Evolutionary conservation across 2,329 filamentous ascomycete genomes (phyloP), one percentile per base, ranked within the genome.

Genomic region (Aspergillus eucalypticola): DNA sequence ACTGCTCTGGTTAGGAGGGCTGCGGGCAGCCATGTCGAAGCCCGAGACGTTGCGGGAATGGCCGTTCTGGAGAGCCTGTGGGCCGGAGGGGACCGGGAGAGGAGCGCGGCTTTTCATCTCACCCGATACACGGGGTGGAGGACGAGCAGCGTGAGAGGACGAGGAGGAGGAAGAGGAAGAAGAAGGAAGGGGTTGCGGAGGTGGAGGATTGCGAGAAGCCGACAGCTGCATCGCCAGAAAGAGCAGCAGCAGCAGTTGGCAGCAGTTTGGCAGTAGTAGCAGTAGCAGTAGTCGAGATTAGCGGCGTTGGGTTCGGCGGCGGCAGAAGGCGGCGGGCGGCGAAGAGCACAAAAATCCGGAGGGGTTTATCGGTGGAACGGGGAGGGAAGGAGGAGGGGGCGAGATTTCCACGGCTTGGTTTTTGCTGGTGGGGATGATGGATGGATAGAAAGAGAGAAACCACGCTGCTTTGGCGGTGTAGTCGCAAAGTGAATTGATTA

Each of bases 21-120:
- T 81, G 69, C 78, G 78, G 60, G 76, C 70, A 59, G 74, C 75
- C 75, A 81, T 76, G 60, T 80, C 79, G 63, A 79, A 77, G 56
- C 70, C 74, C 27, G 76, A 77, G 38, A 68, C 68, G 65, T 73
- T 78, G 69, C 77, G 76, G 63, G 75, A 69, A 69, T 79, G 76
- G 49, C 76, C 77, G 68, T 78, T 78, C 63, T 75, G 75, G 42
- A 69, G 63, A 57, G 65, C 55, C 52, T 68, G 68, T 23, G 67
- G 58, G 42, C 68, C 75, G 54, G 75, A 73, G 48, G 76, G 70
- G 41, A 76, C 74, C 48, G 75, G 72, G 48, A 77, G 73, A 66
- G 76, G 73, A 55, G 74, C 69, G 53, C 75, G 76, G 65, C 69
- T 74, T 76, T 76, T 77, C 73, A 76, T 76, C 58, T 78, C 75